A percentile compares a stretch with the other conserved stretches of the same genome.
Conservation (phyloP, 352 stramenopile genomes). For the Poterioochromonas sp. region DNA sequence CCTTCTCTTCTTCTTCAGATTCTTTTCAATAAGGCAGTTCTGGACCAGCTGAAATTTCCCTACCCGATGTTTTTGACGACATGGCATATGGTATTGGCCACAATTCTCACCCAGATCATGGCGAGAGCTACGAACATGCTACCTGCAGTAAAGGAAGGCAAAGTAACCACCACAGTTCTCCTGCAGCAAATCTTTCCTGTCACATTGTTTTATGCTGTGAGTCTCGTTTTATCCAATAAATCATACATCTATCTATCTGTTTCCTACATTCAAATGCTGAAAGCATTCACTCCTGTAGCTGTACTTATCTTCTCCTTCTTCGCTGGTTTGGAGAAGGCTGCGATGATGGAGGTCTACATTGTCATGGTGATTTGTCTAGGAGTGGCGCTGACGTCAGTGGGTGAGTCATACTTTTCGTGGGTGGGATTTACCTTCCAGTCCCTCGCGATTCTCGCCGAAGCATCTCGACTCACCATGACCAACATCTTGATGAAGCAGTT, state of each 20-base stretch:
- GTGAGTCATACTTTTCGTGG: conserved; percentile 8
- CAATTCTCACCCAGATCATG: conserved; percentile 14
- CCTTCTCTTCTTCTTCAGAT: not conserved
- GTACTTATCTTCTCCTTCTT: conserved; percentile 25
- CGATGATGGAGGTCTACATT: conserved; percentile 15
- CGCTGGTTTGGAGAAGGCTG: conserved; percentile 5
- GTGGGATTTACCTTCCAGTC: conserved; percentile 20
- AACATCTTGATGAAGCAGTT: conserved; percentile 27
- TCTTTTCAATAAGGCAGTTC: conserved; percentile 28
- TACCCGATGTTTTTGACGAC: conserved; percentile 32
- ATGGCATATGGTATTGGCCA: conserved; percentile 22
- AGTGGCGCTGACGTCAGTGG: conserved; percentile 18
- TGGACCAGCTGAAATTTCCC: conserved; percentile 13
- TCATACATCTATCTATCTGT: conserved; percentile 31
- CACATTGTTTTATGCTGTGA: conserved; percentile 2
- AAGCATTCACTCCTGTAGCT: conserved; percentile 28
- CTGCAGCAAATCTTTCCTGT: conserved; percentile 19
- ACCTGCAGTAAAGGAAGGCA: conserved; percentile 11
- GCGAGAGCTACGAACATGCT: conserved; percentile 19
- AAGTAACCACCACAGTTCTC: not conserved
- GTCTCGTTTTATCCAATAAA: conserved; percentile 24
- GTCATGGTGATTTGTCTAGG: conserved; percentile 22
- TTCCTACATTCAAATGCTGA: conserved; percentile 31
- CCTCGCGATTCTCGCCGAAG: conserved; percentile 9
- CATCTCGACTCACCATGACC: conserved; percentile 4